Conservation (phyloP, 805 yeast species). For the Ogataea pignaliae region DNA sequence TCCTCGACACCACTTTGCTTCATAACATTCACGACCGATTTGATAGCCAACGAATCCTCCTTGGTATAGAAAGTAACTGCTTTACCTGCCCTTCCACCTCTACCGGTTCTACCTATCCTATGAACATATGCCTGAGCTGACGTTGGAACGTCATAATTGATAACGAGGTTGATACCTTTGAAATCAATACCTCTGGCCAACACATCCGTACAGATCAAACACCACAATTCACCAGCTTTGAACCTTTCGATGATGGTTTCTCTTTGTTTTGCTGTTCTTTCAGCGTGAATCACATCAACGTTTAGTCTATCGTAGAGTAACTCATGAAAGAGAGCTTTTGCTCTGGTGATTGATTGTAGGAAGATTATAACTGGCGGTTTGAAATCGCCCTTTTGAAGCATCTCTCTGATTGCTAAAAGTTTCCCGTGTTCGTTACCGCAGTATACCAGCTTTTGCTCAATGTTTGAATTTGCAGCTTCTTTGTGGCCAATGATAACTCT, state of each 20-base stretch:
- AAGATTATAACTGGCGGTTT: constrained; percentile 92
- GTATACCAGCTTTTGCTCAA: constrained; percentile 77
- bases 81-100: constrained; percentile 83
- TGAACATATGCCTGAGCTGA: constrained; percentile 94
- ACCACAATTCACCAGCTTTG: constrained; percentile 91
- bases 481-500: constrained; percentile 89
- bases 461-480: constrained; percentile 83
- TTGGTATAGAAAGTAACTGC: constrained; percentile 93
- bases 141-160: constrained; percentile 94
- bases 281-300: constrained; percentile 95
- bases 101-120: constrained; percentile 97
- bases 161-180: constrained; percentile 89
- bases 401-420: constrained; percentile 81
- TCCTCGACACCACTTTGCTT: constrained; percentile 75
- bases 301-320: constrained; percentile 84
- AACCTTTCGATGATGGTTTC: constrained; percentile 79
- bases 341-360: constrained; percentile 86
- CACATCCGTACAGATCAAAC: constrained; percentile 93
- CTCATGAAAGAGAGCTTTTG: constrained; percentile 93
- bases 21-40: constrained; percentile 91
- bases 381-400: constrained; percentile 78
- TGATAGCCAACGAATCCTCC: constrained; percentile 71
- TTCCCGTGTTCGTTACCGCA: constrained; percentile 98
- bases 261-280: constrained; percentile 84
- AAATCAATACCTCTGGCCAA: constrained; percentile 96